Percentiles rank a stretch among this genome's conserved stretches.
Evolutionary conservation across 2,329 filamentous ascomycete species (phyloP).

Genomic region (Monilinia polystroma): DNA sequence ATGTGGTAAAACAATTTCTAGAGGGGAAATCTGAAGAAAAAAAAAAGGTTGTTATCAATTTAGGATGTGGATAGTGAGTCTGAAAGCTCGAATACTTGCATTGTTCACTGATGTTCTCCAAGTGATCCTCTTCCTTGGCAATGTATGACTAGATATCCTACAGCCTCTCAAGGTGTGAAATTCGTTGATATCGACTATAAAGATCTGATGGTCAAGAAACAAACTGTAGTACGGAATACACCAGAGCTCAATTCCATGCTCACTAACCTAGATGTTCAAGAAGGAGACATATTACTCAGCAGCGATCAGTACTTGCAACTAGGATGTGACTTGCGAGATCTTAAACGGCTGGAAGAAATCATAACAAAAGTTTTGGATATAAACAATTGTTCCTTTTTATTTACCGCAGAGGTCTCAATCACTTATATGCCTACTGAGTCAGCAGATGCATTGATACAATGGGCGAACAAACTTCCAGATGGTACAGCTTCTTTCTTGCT

Average conservation of each 20-base stretch:
- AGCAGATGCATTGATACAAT: slow-evolving; percentile 72
- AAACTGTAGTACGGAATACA: slow-evolving; percentile 63
- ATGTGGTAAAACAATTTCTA: slow-evolving; percentile 73
- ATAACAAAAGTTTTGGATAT: slow-evolving; percentile 60
- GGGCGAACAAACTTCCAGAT: slow-evolving; percentile 70
- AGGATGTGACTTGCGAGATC: slow-evolving; percentile 75
- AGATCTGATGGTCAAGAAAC: slow-evolving; percentile 74
- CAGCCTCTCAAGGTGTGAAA: slow-evolving; percentile 55
- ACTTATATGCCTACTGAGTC: slow-evolving; percentile 80
- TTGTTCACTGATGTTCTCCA: slow-evolving; percentile 28
- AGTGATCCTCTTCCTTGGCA: slow-evolving; percentile 89
- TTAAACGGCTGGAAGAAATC: slow-evolving; percentile 57
- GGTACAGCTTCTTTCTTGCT: slow-evolving; percentile 47
- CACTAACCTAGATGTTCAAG: slow-evolving; percentile 45
- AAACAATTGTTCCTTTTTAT: slow-evolving; percentile 64
- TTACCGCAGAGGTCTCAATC: slow-evolving; percentile 85
- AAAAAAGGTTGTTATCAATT: slow-evolving; percentile 73
- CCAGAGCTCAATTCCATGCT: slow-evolving; percentile 57
- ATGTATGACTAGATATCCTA: slow-evolving; percentile 65
- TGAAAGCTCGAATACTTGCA: slow-evolving; percentile 1
- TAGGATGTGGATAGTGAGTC: slow-evolving; percentile 87
- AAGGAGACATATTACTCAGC: slow-evolving; percentile 54
- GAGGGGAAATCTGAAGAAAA: slow-evolving; percentile 51
- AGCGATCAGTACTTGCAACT: slow-evolving; percentile 75
- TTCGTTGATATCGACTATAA: slow-evolving; percentile 89